Percentiles rank a stretch among this genome's conserved stretches.
phyloP scores from a whole-genome alignment of 78 protist genomes.

The Blattamonas nauphoetae region DNA sequence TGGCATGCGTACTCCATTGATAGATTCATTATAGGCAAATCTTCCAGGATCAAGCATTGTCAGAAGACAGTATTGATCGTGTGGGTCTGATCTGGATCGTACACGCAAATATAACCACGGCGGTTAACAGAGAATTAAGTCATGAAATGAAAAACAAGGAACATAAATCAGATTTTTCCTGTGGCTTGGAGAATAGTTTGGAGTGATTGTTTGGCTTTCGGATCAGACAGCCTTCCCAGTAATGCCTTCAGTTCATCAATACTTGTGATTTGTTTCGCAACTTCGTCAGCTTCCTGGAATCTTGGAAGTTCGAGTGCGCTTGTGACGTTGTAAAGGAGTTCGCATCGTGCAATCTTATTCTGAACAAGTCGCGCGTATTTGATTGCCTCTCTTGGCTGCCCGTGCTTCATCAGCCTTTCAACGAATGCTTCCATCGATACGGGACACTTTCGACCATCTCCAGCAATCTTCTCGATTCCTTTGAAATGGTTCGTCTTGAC shows the following conservation, averaged over 20 bases:
- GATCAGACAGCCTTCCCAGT: background rate
- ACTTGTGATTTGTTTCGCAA: background rate
- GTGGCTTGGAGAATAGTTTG: too few species aligned
- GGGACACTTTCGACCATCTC: background rate
- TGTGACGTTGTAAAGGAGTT: background rate
- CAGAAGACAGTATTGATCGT: too few species aligned
- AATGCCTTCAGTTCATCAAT: background rate
- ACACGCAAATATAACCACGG: too few species aligned
- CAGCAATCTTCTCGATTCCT: background rate
- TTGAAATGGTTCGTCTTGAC: background rate
- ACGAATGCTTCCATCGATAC: background rate
- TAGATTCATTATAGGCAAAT: too few species aligned
- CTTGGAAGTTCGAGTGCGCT: background rate
- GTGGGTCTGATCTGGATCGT: too few species aligned
- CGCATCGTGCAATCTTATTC: background rate
- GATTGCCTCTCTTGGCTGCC: background rate
- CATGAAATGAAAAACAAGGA: too few species aligned
- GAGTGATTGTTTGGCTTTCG: background rate
- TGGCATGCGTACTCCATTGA: background rate
- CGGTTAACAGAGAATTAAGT: too few species aligned
- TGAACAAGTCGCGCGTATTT: background rate
- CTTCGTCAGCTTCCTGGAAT: background rate
- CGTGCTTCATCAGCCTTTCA: background rate
- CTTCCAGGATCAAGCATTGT: too few species aligned
- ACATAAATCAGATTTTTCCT: too few species aligned